These are phyloP conservation scores for Wickerhamomyces sp. DNA, from an alignment of 1,139 yeast genomes.

Conservation along the genomic window DNA sequence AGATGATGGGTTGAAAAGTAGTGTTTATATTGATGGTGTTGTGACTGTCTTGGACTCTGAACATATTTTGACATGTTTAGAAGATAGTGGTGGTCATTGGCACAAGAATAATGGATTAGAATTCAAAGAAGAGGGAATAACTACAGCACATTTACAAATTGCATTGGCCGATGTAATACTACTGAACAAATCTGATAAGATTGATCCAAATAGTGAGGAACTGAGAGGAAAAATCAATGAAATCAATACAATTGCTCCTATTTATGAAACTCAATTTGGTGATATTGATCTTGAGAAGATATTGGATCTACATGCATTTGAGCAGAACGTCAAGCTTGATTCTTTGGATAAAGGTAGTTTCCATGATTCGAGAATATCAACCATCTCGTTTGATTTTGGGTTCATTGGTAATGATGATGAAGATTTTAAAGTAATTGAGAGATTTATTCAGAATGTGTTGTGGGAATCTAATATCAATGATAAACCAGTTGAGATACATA, in stretches of 20 bases:
- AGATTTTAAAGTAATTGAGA: conserved; percentile 43
- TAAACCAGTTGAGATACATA: conserved; percentile 58
- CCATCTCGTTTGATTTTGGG: conserved; percentile 54
- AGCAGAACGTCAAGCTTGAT: conserved; percentile 35
- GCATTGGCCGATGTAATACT: conserved; percentile 84
- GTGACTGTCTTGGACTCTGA: conserved; percentile 85
- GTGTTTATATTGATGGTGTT: conserved; percentile 87
- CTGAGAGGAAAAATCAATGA: conserved; percentile 34
- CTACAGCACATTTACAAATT: conserved; percentile 86
- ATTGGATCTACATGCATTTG: conserved; percentile 80
- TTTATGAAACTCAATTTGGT: conserved; percentile 67
- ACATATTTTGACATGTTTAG: conserved; percentile 61
- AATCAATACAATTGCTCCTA: conserved; percentile 67
- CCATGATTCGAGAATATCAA: conserved; percentile 59
- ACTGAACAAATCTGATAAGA: conserved; percentile 68
- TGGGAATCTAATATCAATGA: conserved; percentile 57
- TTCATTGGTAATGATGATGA: conserved; percentile 27
- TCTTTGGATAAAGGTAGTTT: conserved; percentile 28
- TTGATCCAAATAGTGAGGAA: conserved; percentile 27
- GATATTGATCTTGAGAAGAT: conserved; percentile 59
- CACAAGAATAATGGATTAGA: conserved; percentile 40
- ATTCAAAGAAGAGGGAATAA: conserved; percentile 44
- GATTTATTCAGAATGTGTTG: conserved; percentile 56
- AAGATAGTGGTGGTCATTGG: conserved; percentile 69
- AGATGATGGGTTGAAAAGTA: conserved; percentile 81